A percentile compares a stretch with the other conserved stretches of the same genome.
Conservation (phyloP, 2,329 filamentous ascomycete genomes). For the Colletotrichum phormii region DNA sequence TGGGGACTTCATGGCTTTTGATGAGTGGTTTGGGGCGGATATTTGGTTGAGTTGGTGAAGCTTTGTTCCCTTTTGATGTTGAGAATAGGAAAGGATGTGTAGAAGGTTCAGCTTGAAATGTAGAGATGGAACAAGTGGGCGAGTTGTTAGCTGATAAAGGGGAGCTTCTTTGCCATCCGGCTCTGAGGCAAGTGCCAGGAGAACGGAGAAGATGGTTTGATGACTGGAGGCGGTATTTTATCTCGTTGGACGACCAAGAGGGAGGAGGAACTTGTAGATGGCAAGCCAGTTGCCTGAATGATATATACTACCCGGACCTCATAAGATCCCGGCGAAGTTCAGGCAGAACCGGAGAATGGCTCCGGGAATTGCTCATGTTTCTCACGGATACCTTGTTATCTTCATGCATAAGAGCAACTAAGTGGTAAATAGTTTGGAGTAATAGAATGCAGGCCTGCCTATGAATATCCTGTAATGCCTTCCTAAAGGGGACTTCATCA, state of each 20-base stretch:
- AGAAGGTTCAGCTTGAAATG: background rate
- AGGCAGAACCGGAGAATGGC: too few relatives aligned
- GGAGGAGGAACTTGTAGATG: background rate
- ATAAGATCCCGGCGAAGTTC: too few relatives aligned
- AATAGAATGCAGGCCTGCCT: too few relatives aligned
- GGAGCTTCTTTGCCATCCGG: background rate
- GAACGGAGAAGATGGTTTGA: background rate
- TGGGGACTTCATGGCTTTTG: background rate
- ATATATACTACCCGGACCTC: background rate
- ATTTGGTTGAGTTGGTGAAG: background rate
- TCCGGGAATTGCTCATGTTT: too few relatives aligned
- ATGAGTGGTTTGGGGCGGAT: background rate
- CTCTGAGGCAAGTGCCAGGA: background rate
- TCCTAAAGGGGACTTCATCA: too few relatives aligned
- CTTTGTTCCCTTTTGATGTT: background rate
- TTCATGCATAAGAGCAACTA: too few relatives aligned
- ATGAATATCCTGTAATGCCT: too few relatives aligned
- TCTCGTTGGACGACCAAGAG: background rate
- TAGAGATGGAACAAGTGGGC: background rate
- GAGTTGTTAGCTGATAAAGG: background rate
- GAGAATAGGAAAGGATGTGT: background rate
- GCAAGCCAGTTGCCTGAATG: background rate
- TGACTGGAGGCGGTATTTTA: too few relatives aligned
- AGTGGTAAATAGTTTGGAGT: too few relatives aligned
- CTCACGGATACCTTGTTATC: too few relatives aligned